These are phyloP conservation scores for Microbotryum silenes-acaulis DNA, from an alignment of 1,284 basidiomycete species.

Conservation along the genomic window DNA sequence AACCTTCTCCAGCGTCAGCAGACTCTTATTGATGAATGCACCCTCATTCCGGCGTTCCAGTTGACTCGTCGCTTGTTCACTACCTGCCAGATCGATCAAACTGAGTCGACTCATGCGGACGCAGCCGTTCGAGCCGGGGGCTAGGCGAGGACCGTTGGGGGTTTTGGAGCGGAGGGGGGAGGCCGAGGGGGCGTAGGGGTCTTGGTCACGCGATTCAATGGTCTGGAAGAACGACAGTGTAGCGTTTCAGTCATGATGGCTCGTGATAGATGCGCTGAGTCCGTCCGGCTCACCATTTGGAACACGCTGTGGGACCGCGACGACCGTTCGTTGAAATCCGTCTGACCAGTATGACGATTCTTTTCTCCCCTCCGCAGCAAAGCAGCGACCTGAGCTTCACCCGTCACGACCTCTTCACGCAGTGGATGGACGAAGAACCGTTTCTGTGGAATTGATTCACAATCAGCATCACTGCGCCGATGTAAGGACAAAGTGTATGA, in stretches of 20 bases:
- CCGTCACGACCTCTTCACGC: conserved; percentile 84
- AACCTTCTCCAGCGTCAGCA: conserved; percentile 80
- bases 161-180: neutral
- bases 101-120: conserved; percentile 47
- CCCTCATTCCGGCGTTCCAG: conserved; percentile 86
- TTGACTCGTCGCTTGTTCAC: conserved; percentile 88
- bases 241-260: no score
- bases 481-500: conserved; percentile 22
- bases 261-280: no score
- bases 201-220: conserved; percentile 39
- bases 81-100: conserved; percentile 93
- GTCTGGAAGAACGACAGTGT: conserved; percentile 39
- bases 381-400: conserved; percentile 72
- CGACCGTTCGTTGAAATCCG: conserved; percentile 94
- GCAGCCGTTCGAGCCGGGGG: conserved; percentile 14
- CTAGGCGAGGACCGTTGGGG: conserved; percentile 19
- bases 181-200: neutral
- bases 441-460: conserved; percentile 31
- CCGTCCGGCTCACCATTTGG: conserved; percentile 54
- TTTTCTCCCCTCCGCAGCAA: conserved; percentile 78
- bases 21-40: conserved; percentile 84
- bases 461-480: neutral
- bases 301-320: conserved; percentile 90
- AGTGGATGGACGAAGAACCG: conserved; percentile 55
- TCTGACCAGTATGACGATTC: conserved; percentile 81